Conservation (phyloP, 202 grass and related monocot genomes). For the Setaria italica region DNA sequence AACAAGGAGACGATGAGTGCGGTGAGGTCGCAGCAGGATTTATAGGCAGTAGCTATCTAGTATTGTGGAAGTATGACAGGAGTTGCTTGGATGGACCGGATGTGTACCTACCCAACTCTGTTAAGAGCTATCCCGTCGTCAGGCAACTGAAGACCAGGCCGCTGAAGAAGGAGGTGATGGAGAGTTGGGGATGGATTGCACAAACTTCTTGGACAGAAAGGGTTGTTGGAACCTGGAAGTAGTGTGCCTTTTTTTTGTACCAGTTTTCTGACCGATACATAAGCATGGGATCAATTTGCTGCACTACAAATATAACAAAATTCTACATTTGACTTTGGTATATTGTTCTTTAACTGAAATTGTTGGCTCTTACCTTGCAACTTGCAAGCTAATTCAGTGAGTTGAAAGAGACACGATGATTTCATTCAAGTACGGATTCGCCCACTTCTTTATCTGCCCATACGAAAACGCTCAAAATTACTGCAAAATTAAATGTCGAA, state of each 20-base stretch:
- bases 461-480: not conserved
- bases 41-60: not conserved
- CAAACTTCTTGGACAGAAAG: not conserved
- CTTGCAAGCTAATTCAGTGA: not conserved
- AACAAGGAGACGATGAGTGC: slow-evolving; percentile 7
- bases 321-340: not conserved
- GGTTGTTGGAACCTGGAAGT: not conserved
- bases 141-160: not conserved
- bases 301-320: too few species aligned
- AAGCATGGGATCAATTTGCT: not conserved
- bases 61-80: not conserved
- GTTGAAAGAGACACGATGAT: not conserved
- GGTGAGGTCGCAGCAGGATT: not conserved
- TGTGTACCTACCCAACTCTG: slow-evolving; percentile 28
- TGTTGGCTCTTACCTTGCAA: not conserved
- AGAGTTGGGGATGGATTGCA: slow-evolving; percentile 19
- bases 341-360: not conserved
- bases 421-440: not conserved
- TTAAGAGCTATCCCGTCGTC: not conserved
- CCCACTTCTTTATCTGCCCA: not conserved
- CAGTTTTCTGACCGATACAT: not conserved
- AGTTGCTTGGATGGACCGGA: slow-evolving; percentile 33
- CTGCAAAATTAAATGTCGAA: not conserved
- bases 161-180: not conserved
- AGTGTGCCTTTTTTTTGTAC: not conserved